phyloP scores from a whole-genome alignment of 306 rosid genomes.

The Crotalaria pallida region DNA sequence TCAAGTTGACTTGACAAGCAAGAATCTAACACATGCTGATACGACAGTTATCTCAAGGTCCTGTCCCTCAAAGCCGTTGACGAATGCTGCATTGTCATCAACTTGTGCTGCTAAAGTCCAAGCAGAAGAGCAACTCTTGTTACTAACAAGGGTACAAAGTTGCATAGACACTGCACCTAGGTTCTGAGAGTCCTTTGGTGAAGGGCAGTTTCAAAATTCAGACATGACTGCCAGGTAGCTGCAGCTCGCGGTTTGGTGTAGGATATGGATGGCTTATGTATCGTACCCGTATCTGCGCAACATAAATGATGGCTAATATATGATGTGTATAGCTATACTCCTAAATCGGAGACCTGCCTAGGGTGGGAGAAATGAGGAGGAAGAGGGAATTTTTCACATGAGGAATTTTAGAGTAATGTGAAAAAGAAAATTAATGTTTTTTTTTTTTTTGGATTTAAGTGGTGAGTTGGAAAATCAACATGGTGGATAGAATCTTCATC shows the following conservation, averaged over 20 bases:
- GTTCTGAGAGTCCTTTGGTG: conserved; percentile 7
- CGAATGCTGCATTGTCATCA: conserved; percentile 34
- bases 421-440: not conserved
- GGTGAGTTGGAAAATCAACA: not conserved
- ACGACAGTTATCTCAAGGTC: not conserved
- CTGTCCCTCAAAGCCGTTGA: conserved; percentile 26
- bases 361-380: not conserved
- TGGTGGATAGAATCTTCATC: not conserved
- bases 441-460: not conserved
- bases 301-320: not conserved
- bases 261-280: not conserved
- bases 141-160: conserved; percentile 34
- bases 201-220: not conserved
- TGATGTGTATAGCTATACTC: not conserved
- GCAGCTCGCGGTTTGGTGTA: not conserved
- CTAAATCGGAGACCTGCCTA: not conserved
- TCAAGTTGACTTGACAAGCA: conserved; percentile 35
- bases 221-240: not conserved
- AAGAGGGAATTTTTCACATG: not conserved
- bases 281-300: no score
- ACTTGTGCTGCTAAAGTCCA: conserved; percentile 54
- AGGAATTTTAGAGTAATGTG: not conserved
- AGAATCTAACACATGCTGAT: not conserved
- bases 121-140: conserved; percentile 78
- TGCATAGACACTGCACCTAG: conserved; percentile 20